Evolutionary conservation across 2,329 filamentous ascomycete genomes (phyloP).

Genomic region (Fusarium denticulatum): DNA sequence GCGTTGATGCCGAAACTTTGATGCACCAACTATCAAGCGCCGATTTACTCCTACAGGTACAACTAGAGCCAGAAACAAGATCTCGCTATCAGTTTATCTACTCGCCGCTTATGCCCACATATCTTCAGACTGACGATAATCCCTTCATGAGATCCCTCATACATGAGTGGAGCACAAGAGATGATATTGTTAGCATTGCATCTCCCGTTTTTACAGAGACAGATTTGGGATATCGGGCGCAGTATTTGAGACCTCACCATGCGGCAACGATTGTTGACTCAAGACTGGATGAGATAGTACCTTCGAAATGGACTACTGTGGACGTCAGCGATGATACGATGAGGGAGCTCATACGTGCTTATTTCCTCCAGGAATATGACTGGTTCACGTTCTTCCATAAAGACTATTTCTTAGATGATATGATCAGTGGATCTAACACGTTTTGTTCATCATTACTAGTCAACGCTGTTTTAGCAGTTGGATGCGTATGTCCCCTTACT

Average conservation of each 20-base stretch:
- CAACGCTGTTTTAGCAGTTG: conserved; percentile 13
- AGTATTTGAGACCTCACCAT: conserved; percentile 17
- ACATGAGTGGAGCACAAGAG: conserved; percentile 1
- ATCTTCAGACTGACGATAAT: neutral
- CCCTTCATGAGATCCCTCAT: conserved; percentile 8
- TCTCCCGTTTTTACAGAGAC: rapidly evolving
- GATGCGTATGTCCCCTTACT: neutral
- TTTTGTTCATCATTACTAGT: conserved; percentile 13
- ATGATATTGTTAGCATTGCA: neutral
- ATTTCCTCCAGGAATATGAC: conserved; percentile 14
- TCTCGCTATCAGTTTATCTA: conserved; percentile 1
- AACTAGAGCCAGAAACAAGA: neutral
- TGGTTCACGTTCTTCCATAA: conserved; percentile 17
- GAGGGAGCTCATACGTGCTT: neutral
- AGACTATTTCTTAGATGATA: conserved; percentile 17
- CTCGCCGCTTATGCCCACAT: neutral
- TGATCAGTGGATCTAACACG: neutral
- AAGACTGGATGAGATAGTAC: neutral
- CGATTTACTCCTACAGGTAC: conserved; percentile 13
- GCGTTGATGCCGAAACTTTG: neutral
- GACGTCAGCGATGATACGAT: neutral
- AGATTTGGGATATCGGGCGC: neutral
- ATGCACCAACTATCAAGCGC: neutral
- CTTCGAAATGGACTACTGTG: conserved; percentile 9
- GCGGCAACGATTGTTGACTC: conserved; percentile 10